Evolutionary conservation across 192 early-diverging fungal species (phyloP), one percentile per base, ranked within the genome.

Genomic region (Backusella luteola): DNA sequence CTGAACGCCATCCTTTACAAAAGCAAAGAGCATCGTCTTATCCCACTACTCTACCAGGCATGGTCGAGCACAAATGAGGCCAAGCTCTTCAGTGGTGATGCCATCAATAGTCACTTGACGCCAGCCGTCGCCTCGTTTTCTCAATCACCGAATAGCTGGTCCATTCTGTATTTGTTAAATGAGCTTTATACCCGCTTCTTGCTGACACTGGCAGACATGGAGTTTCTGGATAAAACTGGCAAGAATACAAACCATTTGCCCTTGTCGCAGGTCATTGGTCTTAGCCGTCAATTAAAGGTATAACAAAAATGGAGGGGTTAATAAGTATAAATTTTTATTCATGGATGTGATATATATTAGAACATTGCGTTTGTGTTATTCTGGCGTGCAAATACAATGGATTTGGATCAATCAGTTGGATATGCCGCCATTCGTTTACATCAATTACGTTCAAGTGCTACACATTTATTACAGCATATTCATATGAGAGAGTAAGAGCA

Each of bases 181-280:
- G 95, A 97, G 74, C 76, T 93, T 6, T 89, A 93, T 67, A 89
- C 87, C 79, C 86, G 90, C 34, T 82, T 92, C 79, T 77, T 98
- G 12, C 80, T 92, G 68, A 95, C 93, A 0, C 88, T 94, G 52
- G 93, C 93, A 14, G 97, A 98, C 81, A 92, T 96, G 67, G 96
- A 98, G 81, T 89, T 97, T 75, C 91, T 93, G 75, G 85, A 89
- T 56, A 63, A n/a, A 29, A 63, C 23, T 11, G 53, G 19, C 21
- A 73, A 34, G 82, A 89, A 44, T 69, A 76, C 2, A 82, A 87
- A 89, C 53, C 85, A 87, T 1, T 74, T 93, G 14, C 53, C 80
- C n/a, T 34, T 91, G 15, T 39, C 77, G 12, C 86, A 88, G 69
- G 83, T 94, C 11, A 78, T 91, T 29, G 79, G 80, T 1, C 66